A percentile compares a stretch with the other conserved stretches of the same genome.
These are phyloP conservation scores for Pseudogymnoascus sp. DNA, from an alignment of 2,329 filamentous ascomycete species.

Conservation along the genomic window DNA sequence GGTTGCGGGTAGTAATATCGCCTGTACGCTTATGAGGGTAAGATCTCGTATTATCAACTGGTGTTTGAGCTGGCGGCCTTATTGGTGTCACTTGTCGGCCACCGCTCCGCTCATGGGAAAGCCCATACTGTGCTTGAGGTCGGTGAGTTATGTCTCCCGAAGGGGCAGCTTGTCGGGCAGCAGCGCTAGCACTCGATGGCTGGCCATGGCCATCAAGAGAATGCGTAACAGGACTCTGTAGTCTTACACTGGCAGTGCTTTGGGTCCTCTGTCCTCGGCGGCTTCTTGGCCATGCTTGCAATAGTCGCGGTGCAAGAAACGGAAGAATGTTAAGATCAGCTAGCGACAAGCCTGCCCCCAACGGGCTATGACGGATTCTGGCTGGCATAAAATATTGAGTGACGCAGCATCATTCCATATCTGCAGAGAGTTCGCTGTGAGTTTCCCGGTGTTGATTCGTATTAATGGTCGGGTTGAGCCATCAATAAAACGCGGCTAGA, in stretches of 20 bases:
- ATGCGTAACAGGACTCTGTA: neutral
- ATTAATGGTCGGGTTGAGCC: neutral
- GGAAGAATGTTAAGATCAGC: conserved; percentile 26
- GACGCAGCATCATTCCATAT: conserved; percentile 3
- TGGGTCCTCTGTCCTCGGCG: neutral
- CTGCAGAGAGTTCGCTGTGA: neutral
- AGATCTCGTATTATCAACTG: neutral
- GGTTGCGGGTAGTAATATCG: neutral
- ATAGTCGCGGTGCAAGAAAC: conserved; percentile 28
- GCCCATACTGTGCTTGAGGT: neutral
- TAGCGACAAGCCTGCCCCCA: conserved; percentile 23
- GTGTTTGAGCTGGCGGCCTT: neutral
- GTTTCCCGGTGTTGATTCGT: conserved; percentile 4
- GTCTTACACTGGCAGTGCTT: neutral
- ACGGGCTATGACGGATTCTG: conserved; percentile 17
- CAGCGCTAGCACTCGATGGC: neutral
- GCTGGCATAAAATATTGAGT: conserved; percentile 5
- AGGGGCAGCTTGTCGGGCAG: neutral
- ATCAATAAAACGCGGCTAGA: neutral
- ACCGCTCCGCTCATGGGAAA: neutral
- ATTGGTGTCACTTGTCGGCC: neutral
- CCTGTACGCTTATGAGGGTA: neutral
- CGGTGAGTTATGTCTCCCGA: neutral
- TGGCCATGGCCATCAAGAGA: neutral
- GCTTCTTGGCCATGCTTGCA: conserved; percentile 26